These are phyloP conservation scores for Candida tetrigidarum DNA, from an alignment of 1,139 yeast genomes.

Conservation along the genomic window DNA sequence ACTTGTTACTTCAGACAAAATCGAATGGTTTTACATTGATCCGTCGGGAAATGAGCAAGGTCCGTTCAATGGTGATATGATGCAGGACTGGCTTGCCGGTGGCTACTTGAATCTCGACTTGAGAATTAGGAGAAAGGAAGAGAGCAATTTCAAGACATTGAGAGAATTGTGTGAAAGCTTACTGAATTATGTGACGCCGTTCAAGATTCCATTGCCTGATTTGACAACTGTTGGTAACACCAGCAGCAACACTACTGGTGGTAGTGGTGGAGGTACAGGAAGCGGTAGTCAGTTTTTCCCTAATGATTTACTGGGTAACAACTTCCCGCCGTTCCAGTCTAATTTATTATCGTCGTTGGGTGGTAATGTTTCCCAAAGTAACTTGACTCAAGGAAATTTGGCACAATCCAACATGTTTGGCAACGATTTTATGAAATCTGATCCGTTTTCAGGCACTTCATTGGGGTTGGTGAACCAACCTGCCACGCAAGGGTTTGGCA, in stretches of 20 bases:
- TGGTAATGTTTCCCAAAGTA: constrained; percentile 2
- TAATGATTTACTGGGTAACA: constrained; percentile 13
- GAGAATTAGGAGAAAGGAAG: constrained; percentile 59
- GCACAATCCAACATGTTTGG: constrained; percentile 30
- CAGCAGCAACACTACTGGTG: no score
- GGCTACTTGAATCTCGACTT: constrained; percentile 64
- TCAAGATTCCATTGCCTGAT: constrained; percentile 54
- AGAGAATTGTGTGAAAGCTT: constrained; percentile 49
- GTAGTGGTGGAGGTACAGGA: no score
- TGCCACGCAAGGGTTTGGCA: constrained; percentile 5
- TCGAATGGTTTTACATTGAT: constrained; percentile 76
- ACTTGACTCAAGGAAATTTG: constrained; percentile 12
- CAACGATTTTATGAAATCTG: constrained; percentile 29
- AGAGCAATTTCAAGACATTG: constrained; percentile 42
- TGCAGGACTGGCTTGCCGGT: constrained; percentile 78
- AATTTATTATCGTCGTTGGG: constrained; percentile 6
- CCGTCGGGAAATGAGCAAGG: constrained; percentile 76
- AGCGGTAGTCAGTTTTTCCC: constrained; percentile 12
- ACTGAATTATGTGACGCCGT: constrained; percentile 61
- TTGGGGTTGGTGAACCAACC: constrained; percentile 1
- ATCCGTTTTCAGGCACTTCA: constrained; percentile 26
- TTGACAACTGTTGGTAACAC: constrained; percentile 25
- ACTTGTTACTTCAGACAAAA: constrained; percentile 36
- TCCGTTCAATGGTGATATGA: constrained; percentile 72
- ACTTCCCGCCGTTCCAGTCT: constrained; percentile 7